These are phyloP conservation scores for Parietichytrium sp. DNA, from an alignment of 108 stramenopile genomes.

Conservation along the genomic window DNA sequence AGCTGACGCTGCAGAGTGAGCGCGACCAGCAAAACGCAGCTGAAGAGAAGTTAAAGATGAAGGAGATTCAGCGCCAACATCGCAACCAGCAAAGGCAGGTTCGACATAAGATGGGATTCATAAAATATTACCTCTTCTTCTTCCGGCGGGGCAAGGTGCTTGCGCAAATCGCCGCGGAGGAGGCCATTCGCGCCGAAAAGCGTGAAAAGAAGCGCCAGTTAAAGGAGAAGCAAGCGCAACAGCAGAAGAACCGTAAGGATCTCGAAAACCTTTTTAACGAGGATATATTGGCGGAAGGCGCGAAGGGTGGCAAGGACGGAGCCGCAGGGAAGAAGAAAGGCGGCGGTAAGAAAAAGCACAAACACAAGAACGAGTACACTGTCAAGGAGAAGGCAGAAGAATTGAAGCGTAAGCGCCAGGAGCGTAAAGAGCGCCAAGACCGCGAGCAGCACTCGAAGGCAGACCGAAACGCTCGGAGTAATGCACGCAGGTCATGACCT, in stretches of 20 bases:
- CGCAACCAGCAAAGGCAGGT: constrained; percentile 38
- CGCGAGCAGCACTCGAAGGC: constrained; percentile 23
- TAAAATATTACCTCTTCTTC: constrained; percentile 31
- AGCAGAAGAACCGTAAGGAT: constrained; percentile 38
- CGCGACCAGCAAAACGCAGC: background rate
- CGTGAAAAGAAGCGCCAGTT: constrained; percentile 5
- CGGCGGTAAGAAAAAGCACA: constrained; percentile 4
- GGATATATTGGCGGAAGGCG: background rate
- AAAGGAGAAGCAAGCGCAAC: constrained; percentile 3
- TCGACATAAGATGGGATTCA: constrained; percentile 43
- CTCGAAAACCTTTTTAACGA: constrained; percentile 25
- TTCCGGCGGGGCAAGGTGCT: constrained; percentile 24
- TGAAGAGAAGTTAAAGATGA: background rate
- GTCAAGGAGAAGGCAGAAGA: constrained; percentile 9
- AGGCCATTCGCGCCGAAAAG: constrained; percentile 35
- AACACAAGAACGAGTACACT: background rate
- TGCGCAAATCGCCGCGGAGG: constrained; percentile 21
- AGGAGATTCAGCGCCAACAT: constrained; percentile 16
- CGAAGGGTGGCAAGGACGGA: background rate
- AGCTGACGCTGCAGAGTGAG: constrained; percentile 36
- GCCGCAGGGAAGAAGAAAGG: background rate
- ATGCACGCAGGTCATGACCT: no score
- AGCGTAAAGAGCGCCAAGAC: constrained; percentile 2
- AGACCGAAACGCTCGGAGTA: no score
- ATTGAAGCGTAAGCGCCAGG: background rate